Conservation (phyloP, 2,329 filamentous ascomycete genomes). For the Ophiocordyceps sinensis region DNA sequence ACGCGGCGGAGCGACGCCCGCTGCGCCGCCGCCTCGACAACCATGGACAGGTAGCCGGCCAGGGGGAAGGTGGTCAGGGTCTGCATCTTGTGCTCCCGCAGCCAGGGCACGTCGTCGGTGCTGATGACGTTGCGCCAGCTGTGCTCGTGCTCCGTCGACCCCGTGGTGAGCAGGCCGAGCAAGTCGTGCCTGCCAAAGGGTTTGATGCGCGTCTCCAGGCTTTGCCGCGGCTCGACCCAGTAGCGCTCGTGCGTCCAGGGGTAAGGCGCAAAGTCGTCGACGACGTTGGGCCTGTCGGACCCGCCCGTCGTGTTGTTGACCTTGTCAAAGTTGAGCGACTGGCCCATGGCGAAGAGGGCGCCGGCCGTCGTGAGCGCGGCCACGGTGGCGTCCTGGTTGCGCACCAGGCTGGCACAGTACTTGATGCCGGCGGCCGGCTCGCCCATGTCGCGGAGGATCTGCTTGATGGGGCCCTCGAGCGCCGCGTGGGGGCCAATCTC, state of each 20-base stretch:
- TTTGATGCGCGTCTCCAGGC: constrained; percentile 25
- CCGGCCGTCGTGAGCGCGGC: constrained; percentile 28
- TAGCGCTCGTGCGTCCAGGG: constrained; percentile 32
- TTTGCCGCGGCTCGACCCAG: constrained; percentile 32
- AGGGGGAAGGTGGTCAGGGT: constrained; percentile 40
- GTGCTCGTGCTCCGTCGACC: constrained; percentile 28
- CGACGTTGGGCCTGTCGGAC: constrained; percentile 9
- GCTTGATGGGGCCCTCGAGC: constrained; percentile 33
- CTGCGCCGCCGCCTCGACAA: constrained; percentile 29
- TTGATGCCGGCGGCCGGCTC: constrained; percentile 25
- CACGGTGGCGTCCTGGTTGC: constrained; percentile 34
- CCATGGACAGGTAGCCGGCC: constrained; percentile 37
- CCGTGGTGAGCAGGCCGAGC: constrained; percentile 28
- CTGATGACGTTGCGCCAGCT: constrained; percentile 34
- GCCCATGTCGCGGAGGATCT: constrained; percentile 30
- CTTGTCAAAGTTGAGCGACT: constrained; percentile 25
- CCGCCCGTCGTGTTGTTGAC: constrained; percentile 24
- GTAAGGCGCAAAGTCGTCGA: constrained; percentile 31
- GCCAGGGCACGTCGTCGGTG: constrained; percentile 38
- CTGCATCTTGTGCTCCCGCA: constrained; percentile 43
- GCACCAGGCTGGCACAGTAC: constrained; percentile 32
- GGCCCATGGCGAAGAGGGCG: constrained; percentile 29
- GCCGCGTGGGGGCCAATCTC: constrained; percentile 36
- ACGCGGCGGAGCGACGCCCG: constrained; percentile 11
- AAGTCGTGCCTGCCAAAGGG: constrained; percentile 27